phyloP scores from a whole-genome alignment of 257 asterid species.

The Penstemon barbatus region DNA sequence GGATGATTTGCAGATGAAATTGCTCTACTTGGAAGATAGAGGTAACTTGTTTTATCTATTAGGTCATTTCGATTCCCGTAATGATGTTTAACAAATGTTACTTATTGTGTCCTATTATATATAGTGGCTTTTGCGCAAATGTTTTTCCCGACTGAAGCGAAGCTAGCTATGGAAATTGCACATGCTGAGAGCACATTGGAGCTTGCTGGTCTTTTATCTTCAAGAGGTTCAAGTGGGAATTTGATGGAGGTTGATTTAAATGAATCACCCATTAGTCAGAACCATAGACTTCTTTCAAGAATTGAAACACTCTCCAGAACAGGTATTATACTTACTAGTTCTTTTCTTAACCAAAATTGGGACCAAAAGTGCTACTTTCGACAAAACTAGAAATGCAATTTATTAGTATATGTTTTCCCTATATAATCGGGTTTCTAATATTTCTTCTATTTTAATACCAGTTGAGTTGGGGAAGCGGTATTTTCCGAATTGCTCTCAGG shows the following conservation, averaged over 20 bases:
- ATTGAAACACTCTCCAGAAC: conserved; percentile 65
- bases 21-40: conserved; percentile 66
- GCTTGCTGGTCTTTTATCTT: conserved; percentile 46
- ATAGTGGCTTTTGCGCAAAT: conserved; percentile 66
- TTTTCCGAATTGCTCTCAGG: conserved; percentile 74
- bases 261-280: conserved; percentile 62
- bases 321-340: conserved; percentile 36
- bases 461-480: conserved; percentile 71
- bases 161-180: conserved; percentile 76
- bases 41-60: conserved; percentile 39
- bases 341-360: background rate
- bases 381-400: too few species aligned
- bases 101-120: background rate
- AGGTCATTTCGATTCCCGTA: background rate
- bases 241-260: conserved; percentile 73
- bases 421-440: too few species aligned
- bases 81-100: background rate
- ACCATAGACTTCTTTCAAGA: conserved; percentile 47
- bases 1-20: conserved; percentile 60
- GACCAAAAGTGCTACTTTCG: too few species aligned
- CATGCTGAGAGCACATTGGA: conserved; percentile 64
- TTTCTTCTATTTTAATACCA: conserved; percentile 29
- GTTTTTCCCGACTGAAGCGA: conserved; percentile 80
- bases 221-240: conserved; percentile 57
- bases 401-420: too few species aligned